Evolutionary conservation across 2,329 filamentous ascomycete species (phyloP).

Genomic region (Huntiella savannae): DNA sequence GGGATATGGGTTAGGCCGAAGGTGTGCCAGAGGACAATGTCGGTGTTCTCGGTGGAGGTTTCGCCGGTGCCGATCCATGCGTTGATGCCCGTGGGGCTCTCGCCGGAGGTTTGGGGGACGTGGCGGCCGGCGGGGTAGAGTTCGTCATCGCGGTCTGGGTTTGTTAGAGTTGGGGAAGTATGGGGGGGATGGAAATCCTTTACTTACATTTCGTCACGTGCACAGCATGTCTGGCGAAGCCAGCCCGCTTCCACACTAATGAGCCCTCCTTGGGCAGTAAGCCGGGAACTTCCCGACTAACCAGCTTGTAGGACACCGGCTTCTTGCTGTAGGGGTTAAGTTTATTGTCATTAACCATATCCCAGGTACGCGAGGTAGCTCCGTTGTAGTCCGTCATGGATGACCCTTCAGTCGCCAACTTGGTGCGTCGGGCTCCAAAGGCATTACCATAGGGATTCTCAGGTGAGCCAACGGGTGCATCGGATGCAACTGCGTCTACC

Average conservation of each 20-base stretch:
- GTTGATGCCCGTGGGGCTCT: slow-evolving; percentile 53
- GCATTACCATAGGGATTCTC: slow-evolving; percentile 84
- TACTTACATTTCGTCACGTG: slow-evolving; percentile 72
- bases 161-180: background rate
- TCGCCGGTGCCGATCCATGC: slow-evolving; percentile 57
- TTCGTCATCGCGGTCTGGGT: slow-evolving; percentile 54
- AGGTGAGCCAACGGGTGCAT: slow-evolving; percentile 51
- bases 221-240: slow-evolving; percentile 70
- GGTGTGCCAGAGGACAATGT: slow-evolving; percentile 84
- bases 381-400: slow-evolving; percentile 67
- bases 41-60: slow-evolving; percentile 56
- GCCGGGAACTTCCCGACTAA: slow-evolving; percentile 63
- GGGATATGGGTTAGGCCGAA: slow-evolving; percentile 87
- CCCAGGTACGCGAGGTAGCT: slow-evolving; percentile 65
- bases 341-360: slow-evolving; percentile 69
- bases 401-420: slow-evolving; percentile 49
- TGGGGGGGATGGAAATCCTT: background rate
- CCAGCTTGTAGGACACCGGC: slow-evolving; percentile 72
- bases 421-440: slow-evolving; percentile 71
- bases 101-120: slow-evolving; percentile 71
- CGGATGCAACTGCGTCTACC: slow-evolving; percentile 52
- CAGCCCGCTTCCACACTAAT: slow-evolving; percentile 75
- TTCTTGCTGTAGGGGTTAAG: slow-evolving; percentile 76
- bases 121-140: slow-evolving; percentile 74
- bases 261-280: slow-evolving; percentile 65